Base-by-base conservation (phyloP, 495 filamentous ascomycete genomes). In the Aspergillus asperescens region DNA sequence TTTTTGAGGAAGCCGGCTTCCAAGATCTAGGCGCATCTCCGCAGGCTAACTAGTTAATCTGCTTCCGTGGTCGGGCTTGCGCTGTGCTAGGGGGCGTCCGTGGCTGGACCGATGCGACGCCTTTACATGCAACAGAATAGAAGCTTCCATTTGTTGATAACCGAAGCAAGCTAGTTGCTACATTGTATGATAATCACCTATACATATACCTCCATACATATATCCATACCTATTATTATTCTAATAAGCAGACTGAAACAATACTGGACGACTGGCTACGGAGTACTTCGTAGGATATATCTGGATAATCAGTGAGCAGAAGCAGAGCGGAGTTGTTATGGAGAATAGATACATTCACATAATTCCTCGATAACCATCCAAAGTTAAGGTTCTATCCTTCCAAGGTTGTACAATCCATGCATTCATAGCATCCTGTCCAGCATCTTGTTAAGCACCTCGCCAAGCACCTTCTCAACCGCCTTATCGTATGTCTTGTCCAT, bases 1-100 rank as follows among this genome's bases (percentile, higher is more conserved):
- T 97, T 32, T 95, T 96, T 71, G 84, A 82, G 34, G 93, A 98
- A 67, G 86, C 95, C 8, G 82, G 78, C 48, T 90, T 71, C 55
- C 53, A 47, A 13, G 49, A 45, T 9, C 48, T 54, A 20, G 43
- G 31, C 6, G 35, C 25, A 19, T 22, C 18, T 23, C 4, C 25
- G 22, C 38, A 23, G 15, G 13, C 15, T 24, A 23, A 29, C 23
- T 12, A 23, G 10, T 19, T 12, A n/a, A n/a, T n/a, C n/a, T n/a
- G n/a, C n/a, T n/a, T n/a, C n/a, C n/a, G n/a, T n/a, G n/a, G n/a
- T n/a, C n/a, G n/a, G n/a, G n/a, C 16, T 24, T 28, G 16, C 28
- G 12, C 10, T 39, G 23, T 45, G n/a, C 24, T 5, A 31, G 42
- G 24, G 27, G 42, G 42, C 42, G 24, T n/a, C 42, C 46, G 34